A percentile compares a stretch with the other conserved stretches of the same genome.
Evolutionary conservation across 257 asterid genomes (phyloP).

Genomic region (Solanum dulcamara): DNA sequence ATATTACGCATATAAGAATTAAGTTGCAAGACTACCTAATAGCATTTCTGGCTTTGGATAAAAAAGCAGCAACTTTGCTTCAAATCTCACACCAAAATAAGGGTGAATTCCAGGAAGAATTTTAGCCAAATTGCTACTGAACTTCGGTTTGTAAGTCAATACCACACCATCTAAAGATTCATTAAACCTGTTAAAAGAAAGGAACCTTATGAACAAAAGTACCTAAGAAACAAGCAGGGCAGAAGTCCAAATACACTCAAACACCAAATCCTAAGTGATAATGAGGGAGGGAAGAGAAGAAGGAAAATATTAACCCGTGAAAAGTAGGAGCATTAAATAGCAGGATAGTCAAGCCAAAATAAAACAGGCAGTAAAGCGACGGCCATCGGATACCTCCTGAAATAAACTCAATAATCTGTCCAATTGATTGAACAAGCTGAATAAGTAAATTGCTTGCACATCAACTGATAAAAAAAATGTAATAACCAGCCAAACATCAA

Average conservation of each 20-base stretch:
- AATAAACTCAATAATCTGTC: neutral
- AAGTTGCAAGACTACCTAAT: constrained; percentile 27
- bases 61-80: constrained; percentile 50
- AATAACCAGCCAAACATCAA: neutral
- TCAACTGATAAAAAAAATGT: neutral
- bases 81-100: constrained; percentile 42
- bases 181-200: constrained; percentile 32
- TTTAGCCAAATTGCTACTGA: constrained; percentile 32
- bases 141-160: constrained; percentile 53
- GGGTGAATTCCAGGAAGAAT: constrained; percentile 60
- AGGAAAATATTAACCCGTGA: neutral
- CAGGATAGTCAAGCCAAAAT: neutral
- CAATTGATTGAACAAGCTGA: neutral
- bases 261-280: neutral
- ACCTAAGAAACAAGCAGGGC: neutral
- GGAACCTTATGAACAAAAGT: neutral
- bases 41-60: constrained; percentile 56
- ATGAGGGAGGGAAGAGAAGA: neutral
- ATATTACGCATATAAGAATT: neutral
- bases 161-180: constrained; percentile 71
- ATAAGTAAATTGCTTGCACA: neutral
- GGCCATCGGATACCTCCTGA: neutral
- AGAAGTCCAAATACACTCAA: neutral
- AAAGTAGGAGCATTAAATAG: neutral
- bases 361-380: neutral